Percentiles rank a stretch among this genome's conserved stretches.
Conservation (phyloP, 2,329 filamentous ascomycete genomes). For the Ilyonectria robusta region DNA sequence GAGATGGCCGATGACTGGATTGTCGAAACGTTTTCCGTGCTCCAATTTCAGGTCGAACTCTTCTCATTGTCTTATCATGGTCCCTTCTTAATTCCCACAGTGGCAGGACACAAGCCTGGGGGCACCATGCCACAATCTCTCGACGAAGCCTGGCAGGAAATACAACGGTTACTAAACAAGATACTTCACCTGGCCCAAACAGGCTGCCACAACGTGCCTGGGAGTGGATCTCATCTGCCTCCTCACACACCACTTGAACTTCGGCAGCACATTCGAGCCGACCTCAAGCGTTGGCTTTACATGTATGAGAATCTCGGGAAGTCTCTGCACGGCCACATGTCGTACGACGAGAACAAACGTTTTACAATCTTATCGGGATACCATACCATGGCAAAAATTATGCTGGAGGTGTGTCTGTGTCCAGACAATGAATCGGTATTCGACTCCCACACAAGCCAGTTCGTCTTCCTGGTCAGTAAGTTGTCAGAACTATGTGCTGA, state of each 20-base stretch:
- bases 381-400: constrained; percentile 60
- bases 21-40: constrained; percentile 56
- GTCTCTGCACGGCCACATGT: constrained; percentile 25
- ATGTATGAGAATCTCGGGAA: constrained; percentile 45
- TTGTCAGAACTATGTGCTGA: no score
- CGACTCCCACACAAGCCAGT: constrained; percentile 52
- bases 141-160: constrained; percentile 39
- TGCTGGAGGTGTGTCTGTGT: constrained; percentile 54
- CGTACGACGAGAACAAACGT: constrained; percentile 40
- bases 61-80: constrained; percentile 14
- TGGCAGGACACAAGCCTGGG: no score
- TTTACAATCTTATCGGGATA: constrained; percentile 54
- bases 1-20: constrained; percentile 59
- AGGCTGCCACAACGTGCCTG: constrained; percentile 20
- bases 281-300: constrained; percentile 41
- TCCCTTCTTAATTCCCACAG: no score
- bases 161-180: constrained; percentile 40
- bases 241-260: background rate
- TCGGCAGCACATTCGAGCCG: constrained; percentile 34
- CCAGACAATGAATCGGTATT: constrained; percentile 53
- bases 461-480: constrained; percentile 38
- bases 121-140: background rate
- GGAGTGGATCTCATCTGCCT: constrained; percentile 4
- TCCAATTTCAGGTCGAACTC: constrained; percentile 49
- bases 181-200: constrained; percentile 39